Evolutionary conservation across 192 early-diverging fungal species (phyloP).

Genomic region (Gryganskiella cystojenkinii): DNA sequence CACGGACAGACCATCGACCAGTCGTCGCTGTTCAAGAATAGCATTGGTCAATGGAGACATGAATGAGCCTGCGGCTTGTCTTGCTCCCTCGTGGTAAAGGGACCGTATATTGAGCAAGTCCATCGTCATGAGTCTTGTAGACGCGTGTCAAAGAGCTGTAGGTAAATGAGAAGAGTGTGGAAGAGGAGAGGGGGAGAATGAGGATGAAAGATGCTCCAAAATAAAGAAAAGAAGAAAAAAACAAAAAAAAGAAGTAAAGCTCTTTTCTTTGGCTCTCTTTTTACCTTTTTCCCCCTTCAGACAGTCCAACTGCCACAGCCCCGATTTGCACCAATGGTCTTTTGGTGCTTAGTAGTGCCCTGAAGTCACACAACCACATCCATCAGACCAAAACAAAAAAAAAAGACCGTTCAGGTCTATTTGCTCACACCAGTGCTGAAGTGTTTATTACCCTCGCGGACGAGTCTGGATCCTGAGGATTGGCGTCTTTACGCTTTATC

Average conservation of each 20-base stretch:
- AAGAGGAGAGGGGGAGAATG: background rate
- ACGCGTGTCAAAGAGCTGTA: background rate
- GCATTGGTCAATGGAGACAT: slow-evolving; percentile 44
- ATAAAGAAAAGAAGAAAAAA: background rate
- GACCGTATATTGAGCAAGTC: slow-evolving; percentile 33
- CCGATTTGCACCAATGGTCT: background rate
- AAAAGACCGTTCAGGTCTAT: too few relatives aligned
- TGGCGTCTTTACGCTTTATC: background rate
- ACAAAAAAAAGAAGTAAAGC: background rate
- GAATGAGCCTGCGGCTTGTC: slow-evolving; percentile 38
- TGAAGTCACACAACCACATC: background rate
- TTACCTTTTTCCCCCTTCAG: too few relatives aligned
- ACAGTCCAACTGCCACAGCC: slow-evolving; percentile 14
- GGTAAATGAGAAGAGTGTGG: background rate
- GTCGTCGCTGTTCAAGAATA: slow-evolving; percentile 40
- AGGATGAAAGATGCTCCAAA: background rate
- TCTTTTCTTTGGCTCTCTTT: slow-evolving; percentile 30
- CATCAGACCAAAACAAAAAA: background rate
- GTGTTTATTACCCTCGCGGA: too few relatives aligned
- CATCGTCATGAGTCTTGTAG: background rate
- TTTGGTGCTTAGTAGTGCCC: slow-evolving; percentile 1
- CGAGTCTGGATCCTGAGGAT: too few relatives aligned
- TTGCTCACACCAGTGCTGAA: too few relatives aligned
- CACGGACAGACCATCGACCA: slow-evolving; percentile 27
- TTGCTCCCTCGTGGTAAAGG: slow-evolving; percentile 26